Conservation (phyloP, 306 rosid species). For the Cicer pinnatifidum region DNA sequence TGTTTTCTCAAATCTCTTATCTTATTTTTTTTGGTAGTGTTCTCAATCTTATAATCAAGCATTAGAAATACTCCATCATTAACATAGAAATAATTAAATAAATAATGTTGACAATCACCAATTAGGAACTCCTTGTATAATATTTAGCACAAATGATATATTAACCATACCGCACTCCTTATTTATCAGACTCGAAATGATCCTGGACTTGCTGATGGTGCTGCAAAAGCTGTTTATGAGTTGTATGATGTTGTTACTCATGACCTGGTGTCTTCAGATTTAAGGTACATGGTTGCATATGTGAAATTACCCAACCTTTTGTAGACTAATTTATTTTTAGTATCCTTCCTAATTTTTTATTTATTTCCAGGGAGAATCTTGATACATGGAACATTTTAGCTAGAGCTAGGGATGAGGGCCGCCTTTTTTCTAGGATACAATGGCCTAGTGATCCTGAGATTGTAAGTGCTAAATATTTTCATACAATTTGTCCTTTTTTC, state of each 20-base stretch:
- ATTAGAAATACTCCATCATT: background rate
- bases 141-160: slow-evolving; percentile 16
- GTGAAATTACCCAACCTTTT: slow-evolving; percentile 10
- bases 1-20: background rate
- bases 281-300: slow-evolving; percentile 62
- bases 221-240: slow-evolving; percentile 73
- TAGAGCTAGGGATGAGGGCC: slow-evolving; percentile 82
- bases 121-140: background rate
- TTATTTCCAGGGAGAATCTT: slow-evolving; percentile 76
- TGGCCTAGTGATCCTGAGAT: slow-evolving; percentile 92
- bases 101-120: background rate
- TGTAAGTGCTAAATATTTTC: slow-evolving; percentile 53
- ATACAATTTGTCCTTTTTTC: background rate
- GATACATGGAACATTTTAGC: slow-evolving; percentile 91
- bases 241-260: slow-evolving; percentile 86
- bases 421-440: slow-evolving; percentile 73
- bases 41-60: background rate
- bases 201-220: slow-evolving; percentile 84
- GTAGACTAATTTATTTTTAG: background rate
- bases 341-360: slow-evolving; percentile 6
- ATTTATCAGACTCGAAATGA: slow-evolving; percentile 69
- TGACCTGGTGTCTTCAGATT: slow-evolving; percentile 73
- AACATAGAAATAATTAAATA: background rate
- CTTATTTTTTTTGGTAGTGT: background rate
- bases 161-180: slow-evolving; percentile 1